Percentiles rank a stretch among this genome's conserved stretches.
Conservation (phyloP, 169 alveolate species). For the Plasmodium sp. region DNA sequence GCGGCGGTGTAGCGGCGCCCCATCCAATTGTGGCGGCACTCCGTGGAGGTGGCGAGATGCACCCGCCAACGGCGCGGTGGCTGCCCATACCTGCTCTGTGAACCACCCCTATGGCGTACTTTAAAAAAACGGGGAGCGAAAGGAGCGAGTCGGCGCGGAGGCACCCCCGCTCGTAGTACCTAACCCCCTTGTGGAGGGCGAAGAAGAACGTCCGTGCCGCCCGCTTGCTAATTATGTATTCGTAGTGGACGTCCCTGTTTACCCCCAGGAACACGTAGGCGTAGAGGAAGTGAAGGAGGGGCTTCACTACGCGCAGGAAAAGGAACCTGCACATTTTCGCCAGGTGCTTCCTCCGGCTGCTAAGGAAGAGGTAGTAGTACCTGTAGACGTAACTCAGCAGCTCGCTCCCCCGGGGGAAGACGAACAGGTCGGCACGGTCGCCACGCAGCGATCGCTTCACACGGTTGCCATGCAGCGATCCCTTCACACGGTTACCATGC, state of each 20-base stretch:
- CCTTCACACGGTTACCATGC: no score
- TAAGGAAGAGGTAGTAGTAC: constrained; percentile 23
- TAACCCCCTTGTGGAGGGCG: not conserved
- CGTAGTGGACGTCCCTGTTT: constrained; percentile 16
- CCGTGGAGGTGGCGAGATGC: not conserved
- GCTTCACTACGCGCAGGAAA: constrained; percentile 30
- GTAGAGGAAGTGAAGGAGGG: constrained; percentile 29
- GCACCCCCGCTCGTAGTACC: not conserved
- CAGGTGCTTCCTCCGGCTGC: not conserved
- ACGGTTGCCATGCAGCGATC: not conserved
- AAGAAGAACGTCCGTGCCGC: constrained; percentile 2
- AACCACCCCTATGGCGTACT: constrained; percentile 6
- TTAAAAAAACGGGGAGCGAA: constrained; percentile 48
- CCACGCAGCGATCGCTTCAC: not conserved
- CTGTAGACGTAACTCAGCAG: constrained; percentile 16
- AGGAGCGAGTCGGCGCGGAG: not conserved
- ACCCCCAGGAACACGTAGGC: constrained; percentile 44
- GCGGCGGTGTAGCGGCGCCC: not conserved
- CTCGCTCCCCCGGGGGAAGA: constrained; percentile 66
- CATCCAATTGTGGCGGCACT: not conserved
- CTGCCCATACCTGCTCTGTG: constrained; percentile 4
- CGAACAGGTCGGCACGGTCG: not conserved
- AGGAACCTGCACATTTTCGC: constrained; percentile 11
- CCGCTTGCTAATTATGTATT: constrained; percentile 5
- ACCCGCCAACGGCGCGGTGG: not conserved